Evolutionary conservation across 495 filamentous ascomycete species (phyloP).

Genomic region (Penicilliopsis zonata): DNA sequence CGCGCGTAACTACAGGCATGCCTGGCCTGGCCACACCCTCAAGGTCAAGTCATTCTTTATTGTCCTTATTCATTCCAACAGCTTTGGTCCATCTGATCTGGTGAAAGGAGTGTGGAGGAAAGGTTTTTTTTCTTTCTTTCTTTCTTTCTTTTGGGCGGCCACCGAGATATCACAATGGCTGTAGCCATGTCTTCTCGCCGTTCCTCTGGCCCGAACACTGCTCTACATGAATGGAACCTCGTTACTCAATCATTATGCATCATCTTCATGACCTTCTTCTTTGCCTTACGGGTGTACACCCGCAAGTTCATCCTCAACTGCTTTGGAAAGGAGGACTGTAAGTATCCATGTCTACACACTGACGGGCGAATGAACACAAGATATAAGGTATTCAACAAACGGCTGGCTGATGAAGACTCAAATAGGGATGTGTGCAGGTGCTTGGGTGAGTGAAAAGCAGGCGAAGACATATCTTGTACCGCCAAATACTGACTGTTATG

Average conservation of each 20-base stretch:
- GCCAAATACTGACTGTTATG: background rate
- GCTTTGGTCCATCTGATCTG: no score
- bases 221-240: slow-evolving; percentile 14
- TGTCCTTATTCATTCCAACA: no score
- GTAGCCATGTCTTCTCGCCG: no score
- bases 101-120: no score
- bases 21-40: no score
- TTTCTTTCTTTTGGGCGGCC: no score
- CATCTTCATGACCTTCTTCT: slow-evolving; percentile 13
- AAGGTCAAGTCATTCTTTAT: no score
- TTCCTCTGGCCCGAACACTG: background rate
- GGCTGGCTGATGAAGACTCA: background rate
- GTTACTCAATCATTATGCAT: slow-evolving; percentile 18
- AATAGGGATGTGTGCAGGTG: background rate
- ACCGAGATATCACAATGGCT: no score
- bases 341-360: slow-evolving; percentile 6
- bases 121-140: no score
- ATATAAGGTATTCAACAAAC: background rate
- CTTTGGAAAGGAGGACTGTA: slow-evolving; percentile 17
- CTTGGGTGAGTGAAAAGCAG: background rate
- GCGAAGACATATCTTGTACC: no score
- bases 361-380: background rate
- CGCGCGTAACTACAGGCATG: no score
- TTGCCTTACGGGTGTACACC: slow-evolving; percentile 12
- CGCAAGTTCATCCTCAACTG: slow-evolving; percentile 12